Evolutionary conservation across 176 grass and related monocot species (phyloP).

Genomic region (Leersia perrieri): DNA sequence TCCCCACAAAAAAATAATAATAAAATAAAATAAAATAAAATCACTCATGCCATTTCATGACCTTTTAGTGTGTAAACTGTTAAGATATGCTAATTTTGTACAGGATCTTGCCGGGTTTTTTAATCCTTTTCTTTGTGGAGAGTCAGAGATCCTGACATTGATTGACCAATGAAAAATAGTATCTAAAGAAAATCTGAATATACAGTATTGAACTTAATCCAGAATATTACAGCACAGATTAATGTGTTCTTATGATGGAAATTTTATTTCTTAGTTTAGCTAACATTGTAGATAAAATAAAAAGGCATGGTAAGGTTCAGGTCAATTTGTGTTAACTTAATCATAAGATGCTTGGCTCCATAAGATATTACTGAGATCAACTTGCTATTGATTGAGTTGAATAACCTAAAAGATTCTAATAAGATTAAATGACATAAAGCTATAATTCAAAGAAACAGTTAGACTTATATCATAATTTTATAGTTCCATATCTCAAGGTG

Average conservation of each 20-base stretch:
- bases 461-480: conserved; percentile 21
- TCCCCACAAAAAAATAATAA: too few relatives aligned
- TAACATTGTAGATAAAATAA: background rate
- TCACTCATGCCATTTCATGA: background rate
- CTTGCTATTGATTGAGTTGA: background rate
- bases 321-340: background rate
- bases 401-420: background rate
- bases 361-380: background rate
- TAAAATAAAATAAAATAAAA: too few relatives aligned
- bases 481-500: background rate
- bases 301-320: background rate
- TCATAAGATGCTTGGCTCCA: background rate
- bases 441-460: conserved; percentile 12
- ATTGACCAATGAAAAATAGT: background rate
- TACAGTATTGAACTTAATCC: background rate
- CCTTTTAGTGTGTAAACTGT: background rate
- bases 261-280: background rate
- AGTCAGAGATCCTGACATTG: background rate
- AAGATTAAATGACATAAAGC: background rate
- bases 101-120: too few relatives aligned
- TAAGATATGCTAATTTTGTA: background rate
- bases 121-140: too few relatives aligned
- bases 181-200: background rate
- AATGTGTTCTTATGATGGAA: background rate
- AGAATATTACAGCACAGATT: background rate